Base-by-base conservation (phyloP, 139 green algal species). In the Marvania coccoides region DNA sequence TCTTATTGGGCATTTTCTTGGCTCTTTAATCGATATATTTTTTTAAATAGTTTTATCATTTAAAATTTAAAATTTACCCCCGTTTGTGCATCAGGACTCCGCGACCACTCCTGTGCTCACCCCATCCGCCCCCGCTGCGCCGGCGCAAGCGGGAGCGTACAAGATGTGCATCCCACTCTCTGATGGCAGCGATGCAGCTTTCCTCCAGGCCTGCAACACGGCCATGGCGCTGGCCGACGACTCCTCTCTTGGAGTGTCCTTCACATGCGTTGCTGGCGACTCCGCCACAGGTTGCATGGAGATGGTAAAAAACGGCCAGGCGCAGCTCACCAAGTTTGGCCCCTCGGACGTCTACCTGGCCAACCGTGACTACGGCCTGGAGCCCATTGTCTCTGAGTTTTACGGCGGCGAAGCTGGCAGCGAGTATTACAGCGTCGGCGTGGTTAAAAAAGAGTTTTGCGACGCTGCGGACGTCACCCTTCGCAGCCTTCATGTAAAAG, bases 161-260 rank as follows among this genome's bases (percentile, higher is more conserved):
- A 31, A 56, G 8, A 14, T 53, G 29, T 34, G 54, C 31, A 72
- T 69, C 58, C 66, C 47, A 45, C 19, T 72, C n/a, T 31, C 55
- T 5, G 39, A 28, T 15, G 31, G 24, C 1, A 31, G 31, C 29
- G 57, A 72, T 24, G 13, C 26, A 24, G 45, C 54, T 4, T 36
- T 72, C 30, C 33, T 72, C 10, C 7, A 26, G 4, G 23, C n/a
- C n/a, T 69, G 65, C 55, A 12, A 19, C 45, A 45, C 24, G 1
- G 53, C 54, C 15, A 37, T 65, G 3, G 54, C 19, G 19, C 54
- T 61, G 15, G 35, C 65, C 23, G 35, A 13, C 5, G 55, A 34
- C 56, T 57, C 57, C 26, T 19, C 40, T 19, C 2, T n/a, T 2
- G 30, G 15, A 40, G 51, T 71, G 4, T 33, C 19, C 7, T 71